Evolutionary conservation across 768 basidiomycete species (phyloP), one percentile per base, ranked within the genome.

Genomic region (Suillus placidus): DNA sequence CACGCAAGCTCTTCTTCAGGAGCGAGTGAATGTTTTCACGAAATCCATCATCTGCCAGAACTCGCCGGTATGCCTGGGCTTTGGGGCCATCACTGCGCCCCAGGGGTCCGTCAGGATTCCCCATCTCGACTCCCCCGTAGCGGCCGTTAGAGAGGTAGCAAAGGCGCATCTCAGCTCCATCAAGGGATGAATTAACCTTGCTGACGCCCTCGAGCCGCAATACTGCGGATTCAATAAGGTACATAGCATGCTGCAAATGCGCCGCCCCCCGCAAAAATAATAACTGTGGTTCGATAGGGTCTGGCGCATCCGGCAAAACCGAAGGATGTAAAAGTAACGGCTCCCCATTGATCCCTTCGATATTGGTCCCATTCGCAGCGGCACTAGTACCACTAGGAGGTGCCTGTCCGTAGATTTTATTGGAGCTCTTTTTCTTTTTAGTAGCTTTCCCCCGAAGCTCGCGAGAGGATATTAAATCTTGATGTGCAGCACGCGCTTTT

Each of bases 81-180:
- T 94, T 95, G 42, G 78, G 73, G 10, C 88, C 87, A 51, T 84
- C 78, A 63, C 74, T 77, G 49, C 77, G 80, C 1, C 94, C 91
- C 38, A 95, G 74, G 1, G 92, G 90, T 2, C 94, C 92, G 51
- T 92, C 88, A 2, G 88, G 87, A 71, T 93, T 88, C 12, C 89
- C 90, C n/a, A 90, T 84, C 77, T 94, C 93, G 32, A 93, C 87
- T 2, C 92, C 93, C n/a, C 93, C 93, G 66, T 90, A 94, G 65
- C 83, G 85, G 8, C 92, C 88, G 54, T 89, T 85, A 61, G 88
- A 85, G 67, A 95, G 81, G 75, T 88, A 89, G 72, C 88, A 93
- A 51, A 95, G 79, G 60, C 92, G 84, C 61, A 94, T 76, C 72
- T 95, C 94, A 30, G 88, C 84, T 16, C 90, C 89, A 67, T 94